These are phyloP conservation scores for Lactarius akahatsu DNA, from an alignment of 768 basidiomycete species.

Conservation along the genomic window DNA sequence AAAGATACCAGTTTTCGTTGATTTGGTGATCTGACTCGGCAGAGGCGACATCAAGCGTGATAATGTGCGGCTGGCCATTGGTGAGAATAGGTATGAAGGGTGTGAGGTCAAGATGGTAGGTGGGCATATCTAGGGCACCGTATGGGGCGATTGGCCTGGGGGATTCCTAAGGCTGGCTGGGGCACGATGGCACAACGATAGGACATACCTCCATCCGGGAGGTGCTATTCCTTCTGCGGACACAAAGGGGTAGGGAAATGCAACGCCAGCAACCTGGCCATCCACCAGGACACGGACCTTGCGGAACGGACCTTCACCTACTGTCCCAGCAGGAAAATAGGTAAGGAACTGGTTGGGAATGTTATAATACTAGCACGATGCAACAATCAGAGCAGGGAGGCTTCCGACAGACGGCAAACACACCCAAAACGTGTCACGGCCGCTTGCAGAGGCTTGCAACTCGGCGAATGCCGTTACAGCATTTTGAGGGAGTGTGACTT, in stretches of 20 bases:
- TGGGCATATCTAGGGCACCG: too few relatives aligned
- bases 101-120: background rate
- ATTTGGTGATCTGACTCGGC: conserved; percentile 62
- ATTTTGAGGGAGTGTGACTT: conserved; percentile 68
- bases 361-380: conserved; percentile 58
- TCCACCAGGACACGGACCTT: conserved; percentile 61
- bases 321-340: conserved; percentile 51
- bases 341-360: conserved; percentile 58
- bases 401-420: conserved; percentile 21
- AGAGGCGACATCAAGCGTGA: conserved; percentile 72
- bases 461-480: conserved; percentile 67
- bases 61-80: conserved; percentile 49
- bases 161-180: background rate
- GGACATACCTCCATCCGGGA: conserved; percentile 63
- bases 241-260: conserved; percentile 48
- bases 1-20: conserved; percentile 76
- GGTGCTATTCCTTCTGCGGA: too few relatives aligned
- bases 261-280: conserved; percentile 52
- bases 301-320: conserved; percentile 56
- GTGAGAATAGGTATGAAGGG: background rate
- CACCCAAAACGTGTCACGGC: conserved; percentile 77
- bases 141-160: too few relatives aligned
- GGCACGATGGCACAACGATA: background rate
- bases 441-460: conserved; percentile 66
- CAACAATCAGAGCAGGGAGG: background rate